Base-by-base conservation (phyloP, 805 yeast species). In the Yueomyces sinensis region DNA sequence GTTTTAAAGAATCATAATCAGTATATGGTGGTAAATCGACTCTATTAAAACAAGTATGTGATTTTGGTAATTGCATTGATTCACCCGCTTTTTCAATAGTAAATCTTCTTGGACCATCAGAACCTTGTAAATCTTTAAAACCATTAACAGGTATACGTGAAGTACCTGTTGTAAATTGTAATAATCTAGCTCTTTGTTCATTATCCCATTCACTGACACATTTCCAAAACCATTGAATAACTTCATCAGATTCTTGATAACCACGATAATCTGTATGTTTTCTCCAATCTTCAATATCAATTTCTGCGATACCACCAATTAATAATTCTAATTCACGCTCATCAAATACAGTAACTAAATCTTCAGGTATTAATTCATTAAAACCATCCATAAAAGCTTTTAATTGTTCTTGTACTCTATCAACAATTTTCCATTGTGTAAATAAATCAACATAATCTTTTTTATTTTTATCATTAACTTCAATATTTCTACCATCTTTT, bases 101-200 rank as follows among this genome's bases (percentile, higher is more conserved):
- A 61, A 91, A 91, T 56, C 97, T 75, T 70, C 99, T 82, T 35
- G 99, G 99, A 38, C 99, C 99, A 63, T 91, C 98, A 17, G 94
- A 82, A 45, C 98, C 99, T 63, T 91, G 99, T 49, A 91, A 69
- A 61, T 91, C 99, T 60, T 91, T 91, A 70, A 91, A 91, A 29
- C 99, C 99, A 60, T 89, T 91, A 43, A 91, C 98, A 6, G 99
- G 99, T 37, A 91, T 91, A 65, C 99, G 79, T 17, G 96, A 86
- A 4, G 99, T 91, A 70, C 99, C 99, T 1, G 99, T 91, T 16
- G 98, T 89, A 58, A 91, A 91, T 61, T 91, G 99, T 46, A 91
- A 66, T 56, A 91, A 66, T 60, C 98, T 74, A 3, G 97, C 95
- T 59, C 86, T 81, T 59, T 89, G 96, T 59, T 91, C 98, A 37